phyloP scores from a whole-genome alignment of 2,329 filamentous ascomycete genomes.

The Aspergillus felis region DNA sequence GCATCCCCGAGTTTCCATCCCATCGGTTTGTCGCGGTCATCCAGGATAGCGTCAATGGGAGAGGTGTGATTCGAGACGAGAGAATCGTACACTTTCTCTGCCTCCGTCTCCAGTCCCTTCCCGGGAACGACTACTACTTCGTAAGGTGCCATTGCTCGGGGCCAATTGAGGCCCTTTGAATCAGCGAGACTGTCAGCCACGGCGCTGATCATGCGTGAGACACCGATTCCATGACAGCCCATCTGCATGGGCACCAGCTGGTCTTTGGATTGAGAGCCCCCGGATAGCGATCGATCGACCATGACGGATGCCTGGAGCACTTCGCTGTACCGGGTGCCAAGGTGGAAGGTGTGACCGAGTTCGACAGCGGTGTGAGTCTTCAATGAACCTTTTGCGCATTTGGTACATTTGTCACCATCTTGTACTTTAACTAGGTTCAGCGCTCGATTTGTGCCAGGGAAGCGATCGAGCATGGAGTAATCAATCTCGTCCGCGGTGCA shows the following conservation, averaged over 20 bases:
- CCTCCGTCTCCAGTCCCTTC: constrained; percentile 47
- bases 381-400: constrained; percentile 62
- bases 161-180: constrained; percentile 77
- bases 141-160: constrained; percentile 78
- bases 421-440: constrained; percentile 64
- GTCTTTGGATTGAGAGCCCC: constrained; percentile 16
- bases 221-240: constrained; percentile 94
- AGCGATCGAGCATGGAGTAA: constrained; percentile 33
- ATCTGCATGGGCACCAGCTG: constrained; percentile 67
- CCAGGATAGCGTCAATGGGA: constrained; percentile 63
- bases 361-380: constrained; percentile 73
- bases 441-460: constrained; percentile 38
- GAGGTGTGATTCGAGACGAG: constrained; percentile 37
- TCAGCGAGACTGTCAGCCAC: constrained; percentile 74
- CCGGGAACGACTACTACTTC: constrained; percentile 65
- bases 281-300: constrained; percentile 31
- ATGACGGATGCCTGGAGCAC: constrained; percentile 65
- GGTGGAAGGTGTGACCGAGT: constrained; percentile 90
- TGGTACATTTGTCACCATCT: constrained; percentile 68
- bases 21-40: constrained; percentile 66
- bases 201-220: constrained; percentile 85
- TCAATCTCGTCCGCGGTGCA: constrained; percentile 28
- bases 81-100: constrained; percentile 60
- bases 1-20: constrained; percentile 89
- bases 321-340: constrained; percentile 81